A percentile compares a stretch with the other conserved stretches of the same genome.
phyloP scores from a whole-genome alignment of 108 stramenopile species.

The Conticribra guillardii region DNA sequence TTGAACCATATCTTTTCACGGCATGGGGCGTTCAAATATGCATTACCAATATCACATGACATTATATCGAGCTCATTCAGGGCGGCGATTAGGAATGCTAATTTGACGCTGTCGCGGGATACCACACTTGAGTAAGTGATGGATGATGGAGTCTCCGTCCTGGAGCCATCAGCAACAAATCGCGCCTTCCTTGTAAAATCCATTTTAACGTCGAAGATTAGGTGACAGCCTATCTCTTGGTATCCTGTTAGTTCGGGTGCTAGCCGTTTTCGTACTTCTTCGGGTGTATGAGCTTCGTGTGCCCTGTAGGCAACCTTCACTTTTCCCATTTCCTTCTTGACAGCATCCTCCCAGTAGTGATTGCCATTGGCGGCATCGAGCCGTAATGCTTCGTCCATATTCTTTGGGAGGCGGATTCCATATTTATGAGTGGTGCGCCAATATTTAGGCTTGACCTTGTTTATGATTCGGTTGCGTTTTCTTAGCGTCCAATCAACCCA shows the following conservation, averaged over 20 bases:
- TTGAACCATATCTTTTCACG: conserved; percentile 36
- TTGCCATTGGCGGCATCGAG: no score
- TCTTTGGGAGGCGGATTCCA: neutral
- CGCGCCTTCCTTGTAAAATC: no score
- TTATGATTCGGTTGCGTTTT: neutral
- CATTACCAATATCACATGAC: conserved; percentile 35
- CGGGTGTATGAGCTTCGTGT: conserved; percentile 4
- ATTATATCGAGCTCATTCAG: no score
- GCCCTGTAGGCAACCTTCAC: conserved; percentile 8
- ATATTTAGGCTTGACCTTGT: neutral
- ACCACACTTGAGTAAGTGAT: conserved; percentile 66
- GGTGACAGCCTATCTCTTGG: conserved; percentile 17
- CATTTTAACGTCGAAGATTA: no score
- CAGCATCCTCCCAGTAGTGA: conserved; percentile 16
- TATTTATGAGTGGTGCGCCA: neutral
- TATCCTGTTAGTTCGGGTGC: conserved; percentile 9
- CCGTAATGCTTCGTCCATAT: no score
- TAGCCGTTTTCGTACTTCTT: neutral
- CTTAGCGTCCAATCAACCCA: neutral
- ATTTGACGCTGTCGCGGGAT: conserved; percentile 50
- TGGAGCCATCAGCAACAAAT: conserved; percentile 29
- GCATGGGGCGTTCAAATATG: conserved; percentile 36
- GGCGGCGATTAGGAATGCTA: conserved; percentile 19
- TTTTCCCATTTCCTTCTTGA: conserved; percentile 28
- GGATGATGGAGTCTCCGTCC: conserved; percentile 35